A percentile compares a stretch with the other conserved stretches of the same genome.
Evolutionary conservation across 352 stramenopile genomes (phyloP).

Genomic region (Thraustochytrium sp.): DNA sequence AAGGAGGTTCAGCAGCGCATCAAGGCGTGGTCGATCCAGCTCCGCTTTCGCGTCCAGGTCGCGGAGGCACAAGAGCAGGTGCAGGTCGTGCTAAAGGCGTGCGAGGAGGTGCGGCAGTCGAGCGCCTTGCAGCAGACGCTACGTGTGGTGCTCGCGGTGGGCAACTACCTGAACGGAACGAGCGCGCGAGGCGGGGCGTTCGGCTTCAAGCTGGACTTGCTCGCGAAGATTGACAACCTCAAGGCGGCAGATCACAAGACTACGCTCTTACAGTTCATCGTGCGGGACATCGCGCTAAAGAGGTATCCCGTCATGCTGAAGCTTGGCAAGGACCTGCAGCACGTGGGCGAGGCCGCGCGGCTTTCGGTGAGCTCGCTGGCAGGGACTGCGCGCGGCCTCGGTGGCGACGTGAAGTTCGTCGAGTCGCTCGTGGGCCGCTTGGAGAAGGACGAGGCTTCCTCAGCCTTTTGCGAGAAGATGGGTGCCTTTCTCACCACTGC

Average conservation of each 20-base stretch:
- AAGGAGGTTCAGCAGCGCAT: slow-evolving; percentile 1
- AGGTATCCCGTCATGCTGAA: slow-evolving; percentile 31
- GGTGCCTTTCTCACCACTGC: background rate
- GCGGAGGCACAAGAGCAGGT: background rate
- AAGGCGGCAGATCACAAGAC: slow-evolving; percentile 53
- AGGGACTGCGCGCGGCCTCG: background rate
- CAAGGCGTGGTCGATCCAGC: slow-evolving; percentile 24
- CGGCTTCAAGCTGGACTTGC: slow-evolving; percentile 79
- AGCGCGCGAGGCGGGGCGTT: slow-evolving; percentile 75
- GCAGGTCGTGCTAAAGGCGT: slow-evolving; percentile 69
- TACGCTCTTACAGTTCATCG: slow-evolving; percentile 48
- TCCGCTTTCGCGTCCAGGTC: slow-evolving; percentile 20
- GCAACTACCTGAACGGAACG: slow-evolving; percentile 82
- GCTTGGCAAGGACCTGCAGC: slow-evolving; percentile 22
- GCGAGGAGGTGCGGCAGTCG: slow-evolving; percentile 74
- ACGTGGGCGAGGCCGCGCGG: background rate
- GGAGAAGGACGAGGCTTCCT: background rate
- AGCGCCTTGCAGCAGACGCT: slow-evolving; percentile 76
- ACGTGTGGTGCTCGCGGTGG: slow-evolving; percentile 71
- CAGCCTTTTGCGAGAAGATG: background rate
- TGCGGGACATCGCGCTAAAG: slow-evolving; percentile 34
- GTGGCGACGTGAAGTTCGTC: slow-evolving; percentile 11
- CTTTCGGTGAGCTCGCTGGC: slow-evolving; percentile 10
- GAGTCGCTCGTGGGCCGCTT: background rate
- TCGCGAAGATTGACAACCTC: slow-evolving; percentile 77